Conservation (phyloP, 495 filamentous ascomycete genomes). For the Trypethelium eluteriae region DNA sequence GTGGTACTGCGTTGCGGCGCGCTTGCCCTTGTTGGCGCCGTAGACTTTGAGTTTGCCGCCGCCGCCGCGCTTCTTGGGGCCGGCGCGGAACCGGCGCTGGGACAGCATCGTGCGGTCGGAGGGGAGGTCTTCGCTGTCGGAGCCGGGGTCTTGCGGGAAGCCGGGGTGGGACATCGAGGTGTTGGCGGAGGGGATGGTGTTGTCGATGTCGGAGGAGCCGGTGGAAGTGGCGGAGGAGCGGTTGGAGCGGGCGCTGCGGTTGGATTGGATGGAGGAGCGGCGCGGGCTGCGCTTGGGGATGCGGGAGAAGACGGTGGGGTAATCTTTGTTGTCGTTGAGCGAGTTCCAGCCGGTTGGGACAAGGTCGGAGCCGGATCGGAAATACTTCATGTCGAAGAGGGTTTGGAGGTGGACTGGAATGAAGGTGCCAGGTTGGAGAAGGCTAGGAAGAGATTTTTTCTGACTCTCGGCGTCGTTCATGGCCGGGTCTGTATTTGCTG, state of each 20-base stretch:
- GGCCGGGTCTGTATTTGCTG: neutral
- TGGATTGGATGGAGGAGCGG: slow-evolving; percentile 26
- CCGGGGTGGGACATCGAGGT: neutral
- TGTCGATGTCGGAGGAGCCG: slow-evolving; percentile 37
- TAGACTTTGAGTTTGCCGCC: slow-evolving; percentile 23
- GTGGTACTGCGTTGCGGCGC: neutral
- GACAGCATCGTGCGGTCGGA: neutral
- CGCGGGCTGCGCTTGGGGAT: slow-evolving; percentile 26
- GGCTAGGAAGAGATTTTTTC: slow-evolving; percentile 37
- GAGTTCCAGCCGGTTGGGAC: slow-evolving; percentile 59
- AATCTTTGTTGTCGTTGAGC: slow-evolving; percentile 48
- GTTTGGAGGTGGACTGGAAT: slow-evolving; percentile 53
- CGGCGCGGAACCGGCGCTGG: neutral
- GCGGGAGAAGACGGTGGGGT: slow-evolving; percentile 52
- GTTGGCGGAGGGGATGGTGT: slow-evolving; percentile 13
- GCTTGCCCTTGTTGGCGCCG: slow-evolving; percentile 27
- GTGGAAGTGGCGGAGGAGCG: neutral
- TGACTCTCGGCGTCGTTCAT: neutral
- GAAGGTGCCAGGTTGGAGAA: slow-evolving; percentile 42
- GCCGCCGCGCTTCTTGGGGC: neutral
- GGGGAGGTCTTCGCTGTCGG: slow-evolving; percentile 1
- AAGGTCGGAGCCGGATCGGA: slow-evolving; percentile 43
- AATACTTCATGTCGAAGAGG: slow-evolving; percentile 63
- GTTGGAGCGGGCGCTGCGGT: neutral
- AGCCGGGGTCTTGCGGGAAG: slow-evolving; percentile 4